Evolutionary conservation across 345 rosid genomes (phyloP).

Genomic region (Iberis pinnata): DNA sequence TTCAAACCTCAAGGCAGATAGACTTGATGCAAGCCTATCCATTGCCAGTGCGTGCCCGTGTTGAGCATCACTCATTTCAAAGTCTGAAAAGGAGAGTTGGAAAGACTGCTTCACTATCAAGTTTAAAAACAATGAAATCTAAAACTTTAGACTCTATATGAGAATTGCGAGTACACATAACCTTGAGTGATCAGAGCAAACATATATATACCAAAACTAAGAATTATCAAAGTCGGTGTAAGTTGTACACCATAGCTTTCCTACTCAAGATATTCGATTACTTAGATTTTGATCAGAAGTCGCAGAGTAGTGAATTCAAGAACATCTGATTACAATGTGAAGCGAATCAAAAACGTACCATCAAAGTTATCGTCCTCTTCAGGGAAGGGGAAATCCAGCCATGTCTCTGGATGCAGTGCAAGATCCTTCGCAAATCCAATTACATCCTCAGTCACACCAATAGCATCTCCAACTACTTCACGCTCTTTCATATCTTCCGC

Average conservation of each 20-base stretch:
- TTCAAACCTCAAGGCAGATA: constrained; percentile 77
- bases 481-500: neutral
- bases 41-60: constrained; percentile 68
- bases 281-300: no score
- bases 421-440: constrained; percentile 78
- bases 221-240: no score
- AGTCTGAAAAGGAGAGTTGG: no score
- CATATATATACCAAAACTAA: no score
- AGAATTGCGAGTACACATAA: neutral
- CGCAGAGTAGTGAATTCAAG: no score
- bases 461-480: constrained; percentile 22
- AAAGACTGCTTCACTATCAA: no score
- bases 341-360: constrained; percentile 36
- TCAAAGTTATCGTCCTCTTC: constrained; percentile 67
- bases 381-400: constrained; percentile 92
- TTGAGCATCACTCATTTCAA: constrained; percentile 77
- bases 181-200: no score
- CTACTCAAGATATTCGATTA: no score
- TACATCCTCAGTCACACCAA: constrained; percentile 82
- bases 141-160: no score
- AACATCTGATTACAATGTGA: neutral
- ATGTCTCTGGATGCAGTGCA: constrained; percentile 89
- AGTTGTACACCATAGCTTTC: no score
- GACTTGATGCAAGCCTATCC: constrained; percentile 59
- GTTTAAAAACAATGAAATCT: no score